These are phyloP conservation scores for Saccharomycopsis hybrid DNA, from an alignment of 1,139 yeast genomes.

Conservation along the genomic window DNA sequence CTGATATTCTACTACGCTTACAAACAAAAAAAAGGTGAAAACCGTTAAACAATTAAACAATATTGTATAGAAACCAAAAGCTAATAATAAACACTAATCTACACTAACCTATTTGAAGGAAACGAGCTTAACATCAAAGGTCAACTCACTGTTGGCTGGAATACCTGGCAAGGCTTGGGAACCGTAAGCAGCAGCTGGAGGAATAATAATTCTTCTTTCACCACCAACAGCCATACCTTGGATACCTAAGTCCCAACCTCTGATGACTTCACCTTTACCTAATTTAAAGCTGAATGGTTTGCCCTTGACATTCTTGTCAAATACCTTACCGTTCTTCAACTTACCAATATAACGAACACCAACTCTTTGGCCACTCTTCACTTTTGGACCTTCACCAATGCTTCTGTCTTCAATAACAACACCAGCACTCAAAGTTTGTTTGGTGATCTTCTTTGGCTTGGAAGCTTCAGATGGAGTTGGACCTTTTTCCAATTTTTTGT, in stretches of 20 bases:
- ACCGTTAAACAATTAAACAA: no score
- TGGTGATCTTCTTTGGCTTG: conserved; percentile 45
- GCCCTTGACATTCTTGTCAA: conserved; percentile 95
- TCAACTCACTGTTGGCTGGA: conserved; percentile 93
- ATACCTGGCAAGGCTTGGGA: conserved; percentile 91
- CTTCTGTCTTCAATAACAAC: conserved; percentile 89
- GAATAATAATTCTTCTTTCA: conserved; percentile 94
- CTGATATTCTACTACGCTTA: no score
- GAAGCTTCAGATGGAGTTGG: conserved; percentile 52
- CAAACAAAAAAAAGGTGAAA: no score
- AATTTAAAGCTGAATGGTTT: conserved; percentile 87
- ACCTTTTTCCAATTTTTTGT: conserved; percentile 88
- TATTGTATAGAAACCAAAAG: no score
- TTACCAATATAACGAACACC: conserved; percentile 98
- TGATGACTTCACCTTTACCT: conserved; percentile 97
- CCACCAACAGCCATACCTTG: conserved; percentile 99
- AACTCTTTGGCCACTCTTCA: conserved; percentile 85
- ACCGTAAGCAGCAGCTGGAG: conserved; percentile 96
- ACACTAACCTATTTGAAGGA: conserved; percentile 82
- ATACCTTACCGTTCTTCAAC: conserved; percentile 90
- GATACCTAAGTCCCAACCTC: conserved; percentile 97
- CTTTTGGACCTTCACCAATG: conserved; percentile 78
- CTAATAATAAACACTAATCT: no score
- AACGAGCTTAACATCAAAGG: conserved; percentile 92
- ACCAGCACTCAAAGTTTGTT: conserved; percentile 87